phyloP scores from a whole-genome alignment of 495 filamentous ascomycete genomes.

The Aspergillus heteromorphus region DNA sequence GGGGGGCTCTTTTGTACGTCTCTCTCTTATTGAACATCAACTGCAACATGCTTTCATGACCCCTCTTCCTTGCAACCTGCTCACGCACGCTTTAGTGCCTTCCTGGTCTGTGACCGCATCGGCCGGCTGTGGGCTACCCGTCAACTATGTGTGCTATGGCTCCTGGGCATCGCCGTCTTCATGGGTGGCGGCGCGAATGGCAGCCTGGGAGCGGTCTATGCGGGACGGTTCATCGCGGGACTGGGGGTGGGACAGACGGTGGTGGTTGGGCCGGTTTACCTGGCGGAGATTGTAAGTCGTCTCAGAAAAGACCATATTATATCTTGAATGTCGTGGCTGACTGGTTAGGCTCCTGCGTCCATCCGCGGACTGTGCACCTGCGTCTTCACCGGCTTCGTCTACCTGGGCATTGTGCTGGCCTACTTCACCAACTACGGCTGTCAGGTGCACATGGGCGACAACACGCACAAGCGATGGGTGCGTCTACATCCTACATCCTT shows the following conservation, averaged over 20 bases:
- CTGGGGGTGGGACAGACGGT: slow-evolving; percentile 64
- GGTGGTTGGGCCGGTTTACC: slow-evolving; percentile 54
- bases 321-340: background rate
- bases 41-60: too few species aligned
- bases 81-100: slow-evolving; percentile 36
- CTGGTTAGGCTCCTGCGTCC: slow-evolving; percentile 43
- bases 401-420: slow-evolving; percentile 45
- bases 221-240: slow-evolving; percentile 62
- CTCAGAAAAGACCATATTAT: too few species aligned
- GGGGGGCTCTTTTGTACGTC: slow-evolving; percentile 55
- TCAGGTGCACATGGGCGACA: slow-evolving; percentile 52
- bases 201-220: slow-evolving; percentile 58
- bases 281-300: slow-evolving; percentile 42
- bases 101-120: slow-evolving; percentile 61
- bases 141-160: slow-evolving; percentile 60
- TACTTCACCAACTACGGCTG: slow-evolving; percentile 51
- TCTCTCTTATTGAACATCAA: too few species aligned
- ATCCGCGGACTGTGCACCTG: slow-evolving; percentile 65
- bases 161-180: slow-evolving; percentile 63
- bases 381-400: slow-evolving; percentile 55
- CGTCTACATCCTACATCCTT: too few species aligned
- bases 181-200: slow-evolving; percentile 59
- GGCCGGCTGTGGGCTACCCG: slow-evolving; percentile 67
- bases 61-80: background rate
- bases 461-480: slow-evolving; percentile 55